Evolutionary conservation across 2,329 filamentous ascomycete species (phyloP), one percentile per base, ranked within the genome.

Genomic region (Epicoccum nigrum): DNA sequence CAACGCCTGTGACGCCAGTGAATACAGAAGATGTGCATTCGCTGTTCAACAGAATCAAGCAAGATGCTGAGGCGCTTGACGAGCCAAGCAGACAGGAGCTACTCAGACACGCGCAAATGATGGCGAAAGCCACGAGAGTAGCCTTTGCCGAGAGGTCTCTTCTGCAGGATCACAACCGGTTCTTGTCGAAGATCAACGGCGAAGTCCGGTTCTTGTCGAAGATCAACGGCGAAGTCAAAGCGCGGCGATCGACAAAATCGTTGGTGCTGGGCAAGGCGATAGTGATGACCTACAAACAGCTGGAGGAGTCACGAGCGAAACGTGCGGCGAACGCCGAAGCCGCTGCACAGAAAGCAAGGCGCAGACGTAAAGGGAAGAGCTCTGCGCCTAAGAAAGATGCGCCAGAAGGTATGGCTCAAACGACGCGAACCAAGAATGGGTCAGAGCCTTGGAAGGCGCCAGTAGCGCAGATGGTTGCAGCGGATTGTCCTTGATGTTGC

Each of bases 141-240:
- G 60, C 57, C 31, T 62, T 65, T 50, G 55, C 63, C n/a, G 35
- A 65, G 40, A n/a, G 38, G 42, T 51, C 59, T 45, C 59, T 73
- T 25, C 57, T 60, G 17, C 45, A 67, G 44, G 59, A 72, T 27
- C 56, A 63, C 37, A 69, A 62, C 48, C 41, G 48, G 41, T 60
- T 68, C 55, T 59, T 72, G 19, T 42, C 51, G n/a, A 60, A 45
- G 43, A 64, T 67, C 15, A 65, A 69, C 40, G 62, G 67, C 54
- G 55, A 69, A n/a, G 27, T 4, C 48, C 40, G 48, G 43, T 60
- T 68, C 55, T 60, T 72, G 21, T 42, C 51, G n/a, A 60, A 43
- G 43, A 64, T 67, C 15, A 65, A 69, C 41, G 63, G 67, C 52
- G 54, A 68, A 62, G 56, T 56, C 31, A 69, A 65, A 56, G 43